These are phyloP conservation scores for Mycosarcoma maydis DNA, from an alignment of 1,284 basidiomycete genomes.

Conservation along the genomic window DNA sequence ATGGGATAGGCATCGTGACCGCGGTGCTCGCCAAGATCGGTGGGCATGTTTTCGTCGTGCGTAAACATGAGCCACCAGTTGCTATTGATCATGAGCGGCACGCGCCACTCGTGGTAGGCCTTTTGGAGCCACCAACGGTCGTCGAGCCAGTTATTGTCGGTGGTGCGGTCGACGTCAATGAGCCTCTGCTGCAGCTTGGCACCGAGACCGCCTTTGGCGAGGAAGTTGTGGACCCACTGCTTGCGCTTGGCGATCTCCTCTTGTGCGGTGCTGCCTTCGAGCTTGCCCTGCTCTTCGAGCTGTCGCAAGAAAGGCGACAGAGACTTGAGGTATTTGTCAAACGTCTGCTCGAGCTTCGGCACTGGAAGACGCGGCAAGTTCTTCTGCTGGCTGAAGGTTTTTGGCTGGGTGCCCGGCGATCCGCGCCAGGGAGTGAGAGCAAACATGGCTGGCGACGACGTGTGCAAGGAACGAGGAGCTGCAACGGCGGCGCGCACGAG, in stretches of 20 bases:
- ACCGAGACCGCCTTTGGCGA: constrained; percentile 74
- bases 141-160: constrained; percentile 92
- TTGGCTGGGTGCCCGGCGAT: constrained; percentile 57
- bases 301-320: constrained; percentile 80
- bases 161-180: constrained; percentile 82
- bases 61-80: constrained; percentile 97
- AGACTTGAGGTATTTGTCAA: constrained; percentile 82
- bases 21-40: constrained; percentile 44
- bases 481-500: constrained; percentile 13
- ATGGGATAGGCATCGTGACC: constrained; percentile 62
- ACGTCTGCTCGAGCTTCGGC: constrained; percentile 79
- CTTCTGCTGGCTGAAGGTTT: constrained; percentile 68
- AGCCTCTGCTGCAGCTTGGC: constrained; percentile 80
- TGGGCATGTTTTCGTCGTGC: constrained; percentile 70
- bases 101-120: constrained; percentile 89
- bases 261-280: constrained; percentile 70
- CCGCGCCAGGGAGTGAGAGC: constrained; percentile 65
- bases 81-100: constrained; percentile 87
- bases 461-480: constrained; percentile 27
- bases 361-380: constrained; percentile 80
- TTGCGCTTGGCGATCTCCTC: constrained; percentile 74
- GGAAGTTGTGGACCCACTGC: constrained; percentile 79
- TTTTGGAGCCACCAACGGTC: constrained; percentile 93
- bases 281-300: constrained; percentile 71
- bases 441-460: constrained; percentile 62